Base-by-base conservation (phyloP, 345 rosid species). In the Brassica cretica region DNA sequence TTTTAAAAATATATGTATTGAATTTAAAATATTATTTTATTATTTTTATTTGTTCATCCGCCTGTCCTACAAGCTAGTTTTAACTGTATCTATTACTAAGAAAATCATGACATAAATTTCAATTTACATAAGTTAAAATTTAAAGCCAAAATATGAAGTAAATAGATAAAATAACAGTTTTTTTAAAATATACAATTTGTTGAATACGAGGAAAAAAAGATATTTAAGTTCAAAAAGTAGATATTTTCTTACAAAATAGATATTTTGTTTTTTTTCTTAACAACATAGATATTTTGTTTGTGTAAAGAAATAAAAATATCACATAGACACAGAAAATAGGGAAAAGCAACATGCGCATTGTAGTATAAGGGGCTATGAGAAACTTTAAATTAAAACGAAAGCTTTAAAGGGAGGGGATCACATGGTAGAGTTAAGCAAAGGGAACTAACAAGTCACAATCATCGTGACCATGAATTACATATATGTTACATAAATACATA, bases 391-490 rank as follows among this genome's bases (percentile, higher is more conserved):
- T n/a, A 24, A 66, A 56, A 56, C 41, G 46, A 67, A 75, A 75
- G 18, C 18, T 75, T 35, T 35, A 66, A 66, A 66, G 18, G 18
- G 18, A 10, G 67, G 8, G 8, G 67, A 68, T 66, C 73, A 75
- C 78, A 67, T 75, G 73, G 78, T 18, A 27, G 46, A 68, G 59
- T 67, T 67, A 66, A 74, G 29, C 66, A 75, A 66, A 75, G 18
- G 62, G 72, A 41, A 56, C 46, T 56, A 6, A 75, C 78, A 66
- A 75, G 78, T 39, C 78, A 39, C 78, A 16, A 58, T 75, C 78
- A 67, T 58, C 21, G 59, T 75, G 67, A 67, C 66, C 66, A 56
- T 66, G 10, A 39, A 39, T 27, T 41, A 67, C 78, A 58, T 68
- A 41, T 66, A 53, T 35, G 33, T 18, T 37, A 75, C 29, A 12